Conservation (phyloP, 2,329 filamentous ascomycete species). For the Aspergillus viridinutans region DNA sequence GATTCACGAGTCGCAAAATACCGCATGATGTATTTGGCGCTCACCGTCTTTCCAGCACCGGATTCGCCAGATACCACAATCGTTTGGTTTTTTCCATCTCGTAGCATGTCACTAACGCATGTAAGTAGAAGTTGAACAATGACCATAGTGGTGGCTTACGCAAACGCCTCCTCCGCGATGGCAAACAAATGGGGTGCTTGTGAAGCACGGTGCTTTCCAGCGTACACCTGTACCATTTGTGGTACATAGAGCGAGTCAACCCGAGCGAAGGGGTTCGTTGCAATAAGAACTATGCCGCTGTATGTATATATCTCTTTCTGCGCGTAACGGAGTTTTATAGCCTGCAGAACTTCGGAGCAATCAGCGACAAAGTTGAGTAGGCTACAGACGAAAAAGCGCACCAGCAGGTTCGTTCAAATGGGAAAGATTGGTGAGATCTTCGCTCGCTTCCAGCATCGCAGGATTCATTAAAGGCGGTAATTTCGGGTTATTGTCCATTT, state of each 20-base stretch:
- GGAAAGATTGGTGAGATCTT: constrained; percentile 94
- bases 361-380: constrained; percentile 16
- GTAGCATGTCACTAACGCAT: constrained; percentile 84
- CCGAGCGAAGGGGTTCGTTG: constrained; percentile 94
- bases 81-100: constrained; percentile 93
- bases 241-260: constrained; percentile 98
- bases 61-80: constrained; percentile 99
- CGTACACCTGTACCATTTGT: constrained; percentile 99
- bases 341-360: constrained; percentile 71
- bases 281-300: constrained; percentile 96
- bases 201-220: constrained; percentile 91
- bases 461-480: constrained; percentile 97
- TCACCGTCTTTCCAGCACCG: constrained; percentile 97
- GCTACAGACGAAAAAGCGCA: constrained; percentile 43
- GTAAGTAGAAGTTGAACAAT: constrained; percentile 14
- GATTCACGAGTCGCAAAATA: constrained; percentile 98
- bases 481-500: constrained; percentile 69
- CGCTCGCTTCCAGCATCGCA: constrained; percentile 94
- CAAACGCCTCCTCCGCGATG: constrained; percentile 97
- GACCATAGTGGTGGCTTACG: constrained; percentile 51
- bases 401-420: constrained; percentile 97
- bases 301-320: constrained; percentile 99
- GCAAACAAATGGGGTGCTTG: constrained; percentile 98
- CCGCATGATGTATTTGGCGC: constrained; percentile 99
- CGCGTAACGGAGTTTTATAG: constrained; percentile 91